Base-by-base conservation (phyloP, 176 grass and related monocot species). In the Puya raimondii region DNA sequence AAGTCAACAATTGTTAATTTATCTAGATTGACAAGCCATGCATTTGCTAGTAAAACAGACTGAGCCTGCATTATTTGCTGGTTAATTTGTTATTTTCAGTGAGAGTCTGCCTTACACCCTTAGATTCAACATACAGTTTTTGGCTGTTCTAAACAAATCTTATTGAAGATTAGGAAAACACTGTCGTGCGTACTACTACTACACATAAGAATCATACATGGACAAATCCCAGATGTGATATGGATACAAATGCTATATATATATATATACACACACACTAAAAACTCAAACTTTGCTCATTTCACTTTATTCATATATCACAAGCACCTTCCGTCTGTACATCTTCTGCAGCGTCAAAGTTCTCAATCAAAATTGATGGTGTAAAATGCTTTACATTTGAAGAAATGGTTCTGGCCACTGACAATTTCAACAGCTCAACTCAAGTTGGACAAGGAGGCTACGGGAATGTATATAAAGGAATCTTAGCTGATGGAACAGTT, bases 361-460 rank as follows among this genome's bases (percentile, higher is more conserved):
- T 75, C 76, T 88, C 92, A 78, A 66, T 92, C 47, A 97, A 97
- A 81, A 66, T 97, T 59, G 87, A 90, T 68, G 84, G 82, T 53
- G 82, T 97, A 48, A 97, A 73, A 67, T 85, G 77, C 68, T 97
- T 97, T 72, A 84, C 84, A 54, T 92, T 92, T 70, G 69, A 92
- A 49, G 89, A 97, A 83, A 90, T 97, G 89, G 74, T 70, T 73
- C 64, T 56, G 13, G 94, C 94, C 33, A 84, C 94, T 65, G 81
- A 57, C 33, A 72, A 92, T 73, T 97, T 97, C 65, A 51, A 67
- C 17, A 72, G 80, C 65, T 88, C 84, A 64, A 82, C 72, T 87
- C 74, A 89, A 86, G 80, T 97, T 42, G 94, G 94, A 64, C 80
- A 90, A 73, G 94, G 94, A 58, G 94, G 94, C 53, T 97, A 92